Evolutionary conservation across 1,284 basidiomycete genomes (phyloP).

Genomic region (Abortiporus biennis): DNA sequence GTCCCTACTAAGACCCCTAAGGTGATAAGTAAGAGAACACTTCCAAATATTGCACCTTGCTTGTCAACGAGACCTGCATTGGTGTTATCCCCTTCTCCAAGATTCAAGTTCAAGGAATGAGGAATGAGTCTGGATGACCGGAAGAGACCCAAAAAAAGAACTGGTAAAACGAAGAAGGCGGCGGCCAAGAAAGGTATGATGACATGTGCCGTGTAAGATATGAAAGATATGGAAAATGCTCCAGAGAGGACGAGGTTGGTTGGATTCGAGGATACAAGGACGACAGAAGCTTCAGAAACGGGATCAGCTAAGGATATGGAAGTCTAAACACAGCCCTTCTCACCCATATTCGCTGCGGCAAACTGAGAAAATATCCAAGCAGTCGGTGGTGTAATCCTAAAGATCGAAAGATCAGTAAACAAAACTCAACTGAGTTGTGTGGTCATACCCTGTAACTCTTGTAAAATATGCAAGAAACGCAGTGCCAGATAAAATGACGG

Average conservation of each 20-base stretch:
- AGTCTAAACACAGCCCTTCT: no score
- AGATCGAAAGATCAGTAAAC: conserved; percentile 12
- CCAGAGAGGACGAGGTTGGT: conserved; percentile 67
- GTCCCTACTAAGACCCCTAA: conserved; percentile 54
- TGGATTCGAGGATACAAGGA: conserved; percentile 59
- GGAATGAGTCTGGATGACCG: conserved; percentile 47
- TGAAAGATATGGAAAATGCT: conserved; percentile 38
- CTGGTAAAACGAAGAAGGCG: conserved; percentile 45
- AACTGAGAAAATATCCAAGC: conserved; percentile 71
- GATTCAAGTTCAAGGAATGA: conserved; percentile 27
- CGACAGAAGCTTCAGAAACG: conserved; percentile 26
- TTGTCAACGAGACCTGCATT: conserved; percentile 38
- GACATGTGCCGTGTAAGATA: conserved; percentile 56
- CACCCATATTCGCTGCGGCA: conserved; percentile 76
- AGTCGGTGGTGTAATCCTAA: conserved; percentile 45
- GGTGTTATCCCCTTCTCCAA: conserved; percentile 32
- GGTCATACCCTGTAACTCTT: conserved; percentile 50
- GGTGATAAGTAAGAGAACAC: conserved; percentile 38
- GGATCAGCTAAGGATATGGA: background rate
- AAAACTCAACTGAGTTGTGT: conserved; percentile 37
- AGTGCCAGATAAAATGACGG: conserved; percentile 81
- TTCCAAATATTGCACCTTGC: conserved; percentile 31
- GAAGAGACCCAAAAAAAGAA: conserved; percentile 45
- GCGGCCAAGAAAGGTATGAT: conserved; percentile 66
- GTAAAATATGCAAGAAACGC: conserved; percentile 87